Evolutionary conservation across 805 yeast species (phyloP).

Genomic region (Metschnikowia anglica): DNA sequence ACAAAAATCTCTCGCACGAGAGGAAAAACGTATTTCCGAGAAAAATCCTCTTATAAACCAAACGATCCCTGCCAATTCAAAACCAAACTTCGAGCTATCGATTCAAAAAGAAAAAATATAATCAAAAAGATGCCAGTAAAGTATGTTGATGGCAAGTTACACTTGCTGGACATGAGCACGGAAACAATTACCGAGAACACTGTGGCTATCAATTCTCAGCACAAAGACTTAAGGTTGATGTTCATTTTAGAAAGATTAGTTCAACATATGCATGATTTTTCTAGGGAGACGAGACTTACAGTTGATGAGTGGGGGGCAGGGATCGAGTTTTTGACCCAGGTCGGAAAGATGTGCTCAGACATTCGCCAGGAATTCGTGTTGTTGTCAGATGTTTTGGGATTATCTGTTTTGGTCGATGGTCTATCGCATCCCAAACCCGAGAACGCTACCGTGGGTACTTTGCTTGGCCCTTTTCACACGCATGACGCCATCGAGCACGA

Average conservation of each 20-base stretch:
- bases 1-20: constrained; percentile 1
- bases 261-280: constrained; percentile 24
- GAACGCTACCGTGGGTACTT: constrained; percentile 23
- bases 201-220: constrained; percentile 20
- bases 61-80: not conserved
- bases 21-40: constrained; percentile 4
- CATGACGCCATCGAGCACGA: constrained; percentile 23
- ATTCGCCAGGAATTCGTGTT: constrained; percentile 24
- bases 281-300: constrained; percentile 23
- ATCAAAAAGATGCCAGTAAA: constrained; percentile 1
- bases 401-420: constrained; percentile 23
- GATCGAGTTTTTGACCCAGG: constrained; percentile 22
- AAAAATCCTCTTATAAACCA: not conserved
- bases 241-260: constrained; percentile 17
- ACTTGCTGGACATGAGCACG: constrained; percentile 10
- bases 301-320: constrained; percentile 24
- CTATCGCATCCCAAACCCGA: constrained; percentile 25
- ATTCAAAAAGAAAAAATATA: not conserved
- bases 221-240: constrained; percentile 5
- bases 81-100: no score
- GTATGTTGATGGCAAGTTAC: constrained; percentile 7
- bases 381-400: constrained; percentile 22
- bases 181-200: constrained; percentile 24
- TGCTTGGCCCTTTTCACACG: constrained; percentile 26
- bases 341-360: constrained; percentile 23